Percentiles rank a stretch among this genome's conserved stretches.
These are phyloP conservation scores for Ascobolus immersus DNA, from an alignment of 495 filamentous ascomycete genomes.

Conservation along the genomic window DNA sequence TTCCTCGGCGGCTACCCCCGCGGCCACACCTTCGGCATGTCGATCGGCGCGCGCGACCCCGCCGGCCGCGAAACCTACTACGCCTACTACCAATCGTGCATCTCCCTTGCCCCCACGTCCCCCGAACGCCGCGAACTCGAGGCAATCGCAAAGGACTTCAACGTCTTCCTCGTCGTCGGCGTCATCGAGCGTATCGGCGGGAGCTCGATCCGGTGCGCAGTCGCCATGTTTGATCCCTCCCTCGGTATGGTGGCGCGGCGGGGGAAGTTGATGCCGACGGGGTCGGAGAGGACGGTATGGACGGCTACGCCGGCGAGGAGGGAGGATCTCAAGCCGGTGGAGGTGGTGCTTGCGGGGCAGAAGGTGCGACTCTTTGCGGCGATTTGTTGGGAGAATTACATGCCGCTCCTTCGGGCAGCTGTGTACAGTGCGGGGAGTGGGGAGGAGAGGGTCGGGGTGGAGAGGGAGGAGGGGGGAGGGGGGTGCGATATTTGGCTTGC, in stretches of 20 bases:
- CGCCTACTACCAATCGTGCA: slow-evolving; percentile 47
- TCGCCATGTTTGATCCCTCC: slow-evolving; percentile 54
- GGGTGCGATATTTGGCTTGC: slow-evolving; percentile 90
- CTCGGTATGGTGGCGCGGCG: slow-evolving; percentile 56
- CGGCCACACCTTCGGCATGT: slow-evolving; percentile 49
- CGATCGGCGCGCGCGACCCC: slow-evolving; percentile 39
- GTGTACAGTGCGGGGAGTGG: slow-evolving; percentile 81
- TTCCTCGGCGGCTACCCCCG: slow-evolving; percentile 85
- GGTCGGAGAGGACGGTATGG: too few species aligned
- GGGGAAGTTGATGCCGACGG: slow-evolving; percentile 77
- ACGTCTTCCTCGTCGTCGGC: slow-evolving; percentile 55
- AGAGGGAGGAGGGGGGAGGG: too few species aligned
- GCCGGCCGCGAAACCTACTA: slow-evolving; percentile 65
- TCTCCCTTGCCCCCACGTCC: slow-evolving; percentile 62
- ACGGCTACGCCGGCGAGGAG: too few species aligned
- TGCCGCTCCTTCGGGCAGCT: slow-evolving; percentile 59
- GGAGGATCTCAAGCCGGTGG: slow-evolving; percentile 58
- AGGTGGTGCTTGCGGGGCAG: slow-evolving; percentile 52
- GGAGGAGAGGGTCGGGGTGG: too few species aligned
- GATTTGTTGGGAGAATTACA: slow-evolving; percentile 95
- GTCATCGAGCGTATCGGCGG: slow-evolving; percentile 58
- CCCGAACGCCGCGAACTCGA: slow-evolving; percentile 46
- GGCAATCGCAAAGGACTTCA: slow-evolving; percentile 40
- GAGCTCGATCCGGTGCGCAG: slow-evolving; percentile 61
- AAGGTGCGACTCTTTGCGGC: slow-evolving; percentile 60